These are phyloP conservation scores for Tricholoma terreum DNA, from an alignment of 768 basidiomycete species.

Conservation along the genomic window DNA sequence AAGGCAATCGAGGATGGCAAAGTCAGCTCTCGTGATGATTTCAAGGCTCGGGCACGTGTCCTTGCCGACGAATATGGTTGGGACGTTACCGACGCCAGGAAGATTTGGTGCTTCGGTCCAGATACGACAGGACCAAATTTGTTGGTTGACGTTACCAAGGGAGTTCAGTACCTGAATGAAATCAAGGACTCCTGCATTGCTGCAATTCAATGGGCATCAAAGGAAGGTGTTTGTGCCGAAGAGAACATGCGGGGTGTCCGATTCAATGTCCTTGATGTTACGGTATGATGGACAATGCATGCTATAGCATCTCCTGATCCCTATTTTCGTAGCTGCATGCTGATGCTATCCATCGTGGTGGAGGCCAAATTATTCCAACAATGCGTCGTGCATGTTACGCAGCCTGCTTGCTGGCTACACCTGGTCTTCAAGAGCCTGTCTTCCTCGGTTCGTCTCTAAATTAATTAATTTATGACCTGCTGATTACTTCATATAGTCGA, in stretches of 20 bases:
- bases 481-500: slow-evolving; percentile 58
- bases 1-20: slow-evolving; percentile 88
- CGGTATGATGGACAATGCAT: slow-evolving; percentile 44
- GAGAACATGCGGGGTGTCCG: slow-evolving; percentile 99
- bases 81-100: slow-evolving; percentile 99
- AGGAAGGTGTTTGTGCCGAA: slow-evolving; percentile 94
- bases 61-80: slow-evolving; percentile 96
- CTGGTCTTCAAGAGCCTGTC: slow-evolving; percentile 92
- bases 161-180: slow-evolving; percentile 98
- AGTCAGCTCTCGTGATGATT: slow-evolving; percentile 91
- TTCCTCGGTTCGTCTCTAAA: slow-evolving; percentile 65
- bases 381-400: slow-evolving; percentile 97
- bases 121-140: slow-evolving; percentile 97
- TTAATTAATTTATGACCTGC: not conserved
- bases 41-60: slow-evolving; percentile 92
- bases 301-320: not conserved
- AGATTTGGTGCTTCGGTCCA: slow-evolving; percentile 99
- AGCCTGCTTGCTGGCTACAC: slow-evolving; percentile 88
- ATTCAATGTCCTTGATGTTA: slow-evolving; percentile 94
- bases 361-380: slow-evolving; percentile 98
- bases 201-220: slow-evolving; percentile 99
- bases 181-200: slow-evolving; percentile 99
- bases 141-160: slow-evolving; percentile 97
- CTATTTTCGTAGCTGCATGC: slow-evolving; percentile 69
- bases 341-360: slow-evolving; percentile 99